Evolutionary conservation across 2,329 filamentous ascomycete species (phyloP).

Genomic region (Orbilia ellipsospora): DNA sequence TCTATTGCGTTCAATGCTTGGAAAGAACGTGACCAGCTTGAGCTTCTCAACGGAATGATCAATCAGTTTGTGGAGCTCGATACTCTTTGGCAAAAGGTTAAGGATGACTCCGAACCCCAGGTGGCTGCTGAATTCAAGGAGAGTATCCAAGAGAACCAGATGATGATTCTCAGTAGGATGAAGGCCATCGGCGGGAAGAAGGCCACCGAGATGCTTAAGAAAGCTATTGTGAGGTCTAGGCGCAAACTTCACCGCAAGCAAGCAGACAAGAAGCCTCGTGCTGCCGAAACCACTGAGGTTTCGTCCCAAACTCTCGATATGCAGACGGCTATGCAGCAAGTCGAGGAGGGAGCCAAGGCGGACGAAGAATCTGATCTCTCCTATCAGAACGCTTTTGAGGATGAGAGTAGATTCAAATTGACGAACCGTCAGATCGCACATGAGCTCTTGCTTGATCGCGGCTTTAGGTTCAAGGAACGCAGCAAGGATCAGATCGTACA

Average conservation of each 20-base stretch:
- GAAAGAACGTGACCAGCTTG: slow-evolving; percentile 82
- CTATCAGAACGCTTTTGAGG: slow-evolving; percentile 46
- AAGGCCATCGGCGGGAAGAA: slow-evolving; percentile 80
- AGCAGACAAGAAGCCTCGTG: slow-evolving; percentile 78
- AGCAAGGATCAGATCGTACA: slow-evolving; percentile 70
- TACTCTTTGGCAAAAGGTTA: slow-evolving; percentile 84
- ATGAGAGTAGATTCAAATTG: slow-evolving; percentile 43
- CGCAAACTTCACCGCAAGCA: slow-evolving; percentile 67
- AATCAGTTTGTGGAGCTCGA: slow-evolving; percentile 86
- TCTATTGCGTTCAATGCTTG: slow-evolving; percentile 83
- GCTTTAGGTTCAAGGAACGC: slow-evolving; percentile 74
- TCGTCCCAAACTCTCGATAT: slow-evolving; percentile 63
- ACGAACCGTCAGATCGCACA: slow-evolving; percentile 78
- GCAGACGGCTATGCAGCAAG: slow-evolving; percentile 63
- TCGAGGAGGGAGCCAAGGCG: slow-evolving; percentile 59
- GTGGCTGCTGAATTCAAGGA: slow-evolving; percentile 81
- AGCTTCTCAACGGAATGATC: slow-evolving; percentile 85
- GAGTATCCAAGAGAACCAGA: slow-evolving; percentile 82
- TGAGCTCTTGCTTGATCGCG: slow-evolving; percentile 81
- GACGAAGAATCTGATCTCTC: slow-evolving; percentile 55
- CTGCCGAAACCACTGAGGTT: slow-evolving; percentile 63
- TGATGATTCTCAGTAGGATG: slow-evolving; percentile 81
- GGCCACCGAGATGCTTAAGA: slow-evolving; percentile 78
- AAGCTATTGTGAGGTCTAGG: slow-evolving; percentile 78
- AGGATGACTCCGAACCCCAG: slow-evolving; percentile 77